A percentile compares a stretch with the other conserved stretches of the same genome.
These are phyloP conservation scores for Phytopythium kandeliae DNA, from an alignment of 352 stramenopile species.

Conservation along the genomic window DNA sequence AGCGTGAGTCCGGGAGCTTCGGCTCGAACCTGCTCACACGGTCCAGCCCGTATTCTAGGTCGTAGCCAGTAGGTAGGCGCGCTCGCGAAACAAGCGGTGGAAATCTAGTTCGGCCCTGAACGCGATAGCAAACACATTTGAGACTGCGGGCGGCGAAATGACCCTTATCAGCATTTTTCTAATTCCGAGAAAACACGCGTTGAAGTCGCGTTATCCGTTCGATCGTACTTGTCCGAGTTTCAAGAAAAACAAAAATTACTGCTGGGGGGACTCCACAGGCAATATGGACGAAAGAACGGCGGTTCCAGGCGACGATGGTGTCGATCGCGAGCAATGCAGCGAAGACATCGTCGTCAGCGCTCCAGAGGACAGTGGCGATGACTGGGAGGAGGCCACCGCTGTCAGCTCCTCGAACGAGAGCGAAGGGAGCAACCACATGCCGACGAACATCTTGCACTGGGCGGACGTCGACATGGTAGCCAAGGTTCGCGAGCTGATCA, in stretches of 20 bases:
- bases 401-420: background rate
- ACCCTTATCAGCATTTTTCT: no score
- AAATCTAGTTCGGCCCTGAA: no score
- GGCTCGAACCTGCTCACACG: no score
- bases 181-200: slow-evolving; percentile 5
- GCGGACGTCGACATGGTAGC: background rate
- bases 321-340: no score
- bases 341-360: background rate
- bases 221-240: slow-evolving; percentile 1
- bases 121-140: no score
- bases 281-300: background rate
- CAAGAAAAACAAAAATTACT: background rate
- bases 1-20: no score
- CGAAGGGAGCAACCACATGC: background rate
- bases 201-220: background rate
- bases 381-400: background rate
- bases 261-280: slow-evolving; percentile 1
- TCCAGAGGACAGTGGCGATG: slow-evolving; percentile 1
- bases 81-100: no score
- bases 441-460: no score
- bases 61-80: no score
- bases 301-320: no score
- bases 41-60: no score
- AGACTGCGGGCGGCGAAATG: no score
- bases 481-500: background rate